These are phyloP conservation scores for Suillus discolor DNA, from an alignment of 768 basidiomycete genomes.

Conservation along the genomic window DNA sequence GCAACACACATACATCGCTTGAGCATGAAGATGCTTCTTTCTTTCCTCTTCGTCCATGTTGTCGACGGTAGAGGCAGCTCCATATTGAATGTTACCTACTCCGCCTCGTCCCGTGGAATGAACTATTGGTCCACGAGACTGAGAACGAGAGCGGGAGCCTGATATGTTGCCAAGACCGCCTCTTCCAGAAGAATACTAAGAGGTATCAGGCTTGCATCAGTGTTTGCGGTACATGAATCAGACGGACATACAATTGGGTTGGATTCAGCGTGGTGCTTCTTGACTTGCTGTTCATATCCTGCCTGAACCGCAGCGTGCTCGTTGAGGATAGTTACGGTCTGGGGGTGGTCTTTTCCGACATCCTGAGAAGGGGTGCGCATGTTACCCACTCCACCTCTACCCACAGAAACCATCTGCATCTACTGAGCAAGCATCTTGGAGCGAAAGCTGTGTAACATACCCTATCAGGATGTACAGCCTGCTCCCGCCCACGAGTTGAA, in stretches of 20 bases:
- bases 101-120: constrained; percentile 68
- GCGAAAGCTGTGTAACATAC: constrained; percentile 30
- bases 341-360: constrained; percentile 22
- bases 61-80: constrained; percentile 23
- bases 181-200: constrained; percentile 60
- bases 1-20: constrained; percentile 43
- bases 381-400: constrained; percentile 86
- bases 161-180: constrained; percentile 68
- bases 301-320: constrained; percentile 27
- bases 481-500: constrained; percentile 66
- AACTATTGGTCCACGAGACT: constrained; percentile 34
- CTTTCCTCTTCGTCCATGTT: constrained; percentile 38
- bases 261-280: constrained; percentile 32
- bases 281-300: constrained; percentile 24
- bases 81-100: constrained; percentile 54
- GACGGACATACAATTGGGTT: constrained; percentile 37
- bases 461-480: constrained; percentile 35
- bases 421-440: neutral
- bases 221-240: neutral
- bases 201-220: constrained; percentile 10
- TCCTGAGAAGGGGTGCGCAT: constrained; percentile 78
- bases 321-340: constrained; percentile 28
- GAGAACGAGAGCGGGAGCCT: constrained; percentile 50
- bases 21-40: constrained; percentile 30
- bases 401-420: constrained; percentile 50